Evolutionary conservation across 1,284 basidiomycete species (phyloP).

Genomic region (Marasmius tenuissimus): DNA sequence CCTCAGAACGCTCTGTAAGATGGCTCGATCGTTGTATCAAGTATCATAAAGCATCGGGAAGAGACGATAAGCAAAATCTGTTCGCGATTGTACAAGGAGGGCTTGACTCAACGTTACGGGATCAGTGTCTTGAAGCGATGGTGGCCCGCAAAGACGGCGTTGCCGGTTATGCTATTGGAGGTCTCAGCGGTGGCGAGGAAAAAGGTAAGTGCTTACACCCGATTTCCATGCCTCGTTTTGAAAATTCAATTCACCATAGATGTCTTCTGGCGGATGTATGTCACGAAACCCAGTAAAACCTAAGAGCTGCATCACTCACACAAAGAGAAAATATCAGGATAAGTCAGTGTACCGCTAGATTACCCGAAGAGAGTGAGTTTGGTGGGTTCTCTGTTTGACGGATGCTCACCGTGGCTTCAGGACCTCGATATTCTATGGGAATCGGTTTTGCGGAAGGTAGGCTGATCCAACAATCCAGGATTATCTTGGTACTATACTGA

Average conservation of each 20-base stretch:
- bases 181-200: conserved; percentile 82
- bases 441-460: conserved; percentile 86
- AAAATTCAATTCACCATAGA: conserved; percentile 39
- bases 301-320: not conserved
- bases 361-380: conserved; percentile 69
- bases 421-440: conserved; percentile 86
- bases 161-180: conserved; percentile 83
- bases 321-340: conserved; percentile 47
- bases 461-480: not conserved
- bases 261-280: conserved; percentile 82
- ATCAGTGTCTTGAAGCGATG: conserved; percentile 80
- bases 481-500: not conserved
- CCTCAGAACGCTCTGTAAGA: conserved; percentile 78
- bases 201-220: conserved; percentile 55
- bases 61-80: conserved; percentile 66
- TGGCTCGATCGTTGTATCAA: conserved; percentile 86
- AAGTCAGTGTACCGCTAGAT: conserved; percentile 72
- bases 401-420: conserved; percentile 33
- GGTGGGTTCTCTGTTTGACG: not conserved
- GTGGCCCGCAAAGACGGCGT: conserved; percentile 67
- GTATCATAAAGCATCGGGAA: conserved; percentile 67
- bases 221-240: conserved; percentile 5
- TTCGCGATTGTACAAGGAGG: conserved; percentile 91
- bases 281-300: not conserved
- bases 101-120: conserved; percentile 64